Evolutionary conservation across 169 alveolate species (phyloP), one percentile per base, ranked within the genome.

Genomic region (Theileria sp.): DNA sequence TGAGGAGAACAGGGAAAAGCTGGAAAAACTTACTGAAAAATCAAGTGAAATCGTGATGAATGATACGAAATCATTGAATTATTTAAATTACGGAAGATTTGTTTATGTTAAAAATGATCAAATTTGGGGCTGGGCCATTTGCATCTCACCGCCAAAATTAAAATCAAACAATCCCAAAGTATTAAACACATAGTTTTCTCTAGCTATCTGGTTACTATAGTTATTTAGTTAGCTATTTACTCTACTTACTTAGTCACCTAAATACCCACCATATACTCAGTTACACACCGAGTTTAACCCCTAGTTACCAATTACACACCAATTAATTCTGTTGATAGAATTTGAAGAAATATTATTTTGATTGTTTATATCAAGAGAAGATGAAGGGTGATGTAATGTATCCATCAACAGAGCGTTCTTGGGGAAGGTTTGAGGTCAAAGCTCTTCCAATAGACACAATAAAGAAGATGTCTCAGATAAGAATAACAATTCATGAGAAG

Each of bases 11-110:
- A 51, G 21, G 13, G 79, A 71, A 50, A 86, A 78, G 17, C 17
- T 77, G 23, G 79, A 56, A 51, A 84, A 88, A 25, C 87, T 79
- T 75, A 75, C 89, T 58, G 95, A 93, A 70, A 61, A 86, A 58
- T 64, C 87, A 72, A 72, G 86, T 76, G 80, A 87, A 71, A 76
- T 92, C n/a, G 87, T 82, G 34, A 65, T 85, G 67, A 64, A 66
- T 65, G 92, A 87, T 7, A 28, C 80, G 73, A 32, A 74, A 62
- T 50, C 69, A 38, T 50, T 80, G 2, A 82, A 74, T 61, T 85
- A 72, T 23, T 36, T 75, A 21, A 74, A 81, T 66, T 75, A 64
- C 25, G 88, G 92, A 21, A 30, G 86, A 66, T 67, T 78, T n/a
- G 81, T 75, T 26, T 81, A 76, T 32, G 87, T 66, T 17, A 50